These are phyloP conservation scores for Arachis monticola DNA, from an alignment of 331 rosid species.

Conservation along the genomic window DNA sequence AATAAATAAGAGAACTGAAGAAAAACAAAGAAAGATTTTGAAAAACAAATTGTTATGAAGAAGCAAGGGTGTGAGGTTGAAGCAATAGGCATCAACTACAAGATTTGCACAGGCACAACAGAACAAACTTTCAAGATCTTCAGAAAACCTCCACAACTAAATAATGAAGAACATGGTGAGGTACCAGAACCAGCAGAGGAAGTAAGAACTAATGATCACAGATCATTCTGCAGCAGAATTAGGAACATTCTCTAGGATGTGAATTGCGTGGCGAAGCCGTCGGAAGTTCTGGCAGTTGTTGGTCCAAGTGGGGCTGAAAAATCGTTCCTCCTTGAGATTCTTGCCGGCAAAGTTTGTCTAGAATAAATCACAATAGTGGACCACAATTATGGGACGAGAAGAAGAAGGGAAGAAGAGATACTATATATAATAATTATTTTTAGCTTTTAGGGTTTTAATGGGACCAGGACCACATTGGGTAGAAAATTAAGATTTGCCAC, in stretches of 20 bases:
- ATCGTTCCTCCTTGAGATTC: slow-evolving; percentile 74
- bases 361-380: too few species aligned
- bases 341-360: slow-evolving; percentile 66
- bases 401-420: too few species aligned
- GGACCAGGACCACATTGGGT: too few species aligned
- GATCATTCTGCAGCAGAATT: slow-evolving; percentile 33
- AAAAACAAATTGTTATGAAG: slow-evolving; percentile 53
- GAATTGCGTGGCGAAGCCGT: slow-evolving; percentile 59
- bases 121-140: slow-evolving; percentile 48
- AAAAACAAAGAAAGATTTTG: slow-evolving; percentile 12
- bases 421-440: too few species aligned
- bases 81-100: slow-evolving; percentile 64
- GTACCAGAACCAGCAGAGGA: slow-evolving; percentile 44
- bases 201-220: slow-evolving; percentile 38
- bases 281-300: slow-evolving; percentile 79
- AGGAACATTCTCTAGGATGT: slow-evolving; percentile 64
- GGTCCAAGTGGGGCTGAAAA: slow-evolving; percentile 96
- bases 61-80: slow-evolving; percentile 81
- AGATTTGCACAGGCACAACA: slow-evolving; percentile 43
- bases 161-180: slow-evolving; percentile 28
- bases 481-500: too few species aligned
- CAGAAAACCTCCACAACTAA: slow-evolving; percentile 39
- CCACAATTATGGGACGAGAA: too few species aligned
- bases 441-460: too few species aligned
- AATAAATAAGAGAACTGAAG: neutral